Base-by-base conservation (phyloP, 768 basidiomycete genomes). In the Boletus huronensis region DNA sequence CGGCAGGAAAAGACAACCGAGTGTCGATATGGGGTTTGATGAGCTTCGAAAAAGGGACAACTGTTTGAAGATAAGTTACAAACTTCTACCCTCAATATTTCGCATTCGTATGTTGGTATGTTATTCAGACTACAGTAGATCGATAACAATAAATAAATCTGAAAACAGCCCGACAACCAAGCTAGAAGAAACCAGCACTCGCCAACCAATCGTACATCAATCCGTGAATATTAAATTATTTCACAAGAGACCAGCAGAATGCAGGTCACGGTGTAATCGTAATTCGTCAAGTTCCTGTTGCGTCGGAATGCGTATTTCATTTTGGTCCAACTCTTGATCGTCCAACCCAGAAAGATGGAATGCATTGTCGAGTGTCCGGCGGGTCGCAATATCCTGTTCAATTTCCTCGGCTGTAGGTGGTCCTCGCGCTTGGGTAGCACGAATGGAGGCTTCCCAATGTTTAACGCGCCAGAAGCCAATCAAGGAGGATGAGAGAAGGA, bases 381-480 rank as follows among this genome's bases (percentile, higher is more conserved):
- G 74, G 17, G 82, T 74, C 11, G 74, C 71, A 23, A 75, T 65
- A 48, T 87, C 85, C 47, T 76, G 75, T 55, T 81, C 79, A 14
- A 78, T 62, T 40, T 79, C 80, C 55, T 81, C 80, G 28, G 70
- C 16, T 6, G 63, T 59, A 21, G 59, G 50, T 8, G 62, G 46
- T 28, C 53, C 56, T 3, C 69, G 66, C 17, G 62, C 53, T 32
- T 70, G 58, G 46, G 74, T 58, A 64, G 77, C 70, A 28, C 85
- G 82, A 50, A 93, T 79, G 9, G 85, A 85, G 43, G 75, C 68
- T 66, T 93, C 90, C 88, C 90, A 93, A 49, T 86, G 86, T 65
- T 93, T 93, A 45, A 92, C 78, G 57, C 90, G 85, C 82, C 85
- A 87, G 71, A 81, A 97, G 10, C 88, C 85, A 29, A 93, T 82